phyloP scores from a whole-genome alignment of 2,329 filamentous ascomycete genomes.

The Aspergillus alliaceus region DNA sequence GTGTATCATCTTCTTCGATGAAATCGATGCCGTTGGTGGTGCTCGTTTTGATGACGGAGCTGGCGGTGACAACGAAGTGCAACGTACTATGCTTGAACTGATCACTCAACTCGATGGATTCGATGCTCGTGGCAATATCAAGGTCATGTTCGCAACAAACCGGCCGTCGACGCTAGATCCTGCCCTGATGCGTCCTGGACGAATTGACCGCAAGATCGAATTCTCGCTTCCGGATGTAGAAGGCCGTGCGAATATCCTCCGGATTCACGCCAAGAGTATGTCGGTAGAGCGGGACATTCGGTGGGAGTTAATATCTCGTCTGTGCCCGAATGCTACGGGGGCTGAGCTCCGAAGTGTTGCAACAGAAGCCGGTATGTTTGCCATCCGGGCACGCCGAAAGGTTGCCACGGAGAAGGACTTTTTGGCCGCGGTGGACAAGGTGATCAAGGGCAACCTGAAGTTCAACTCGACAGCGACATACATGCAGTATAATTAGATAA shows the following conservation, averaged over 20 bases:
- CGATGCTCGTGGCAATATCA: slow-evolving; percentile 95
- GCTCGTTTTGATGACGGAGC: slow-evolving; percentile 96
- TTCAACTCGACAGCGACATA: slow-evolving; percentile 99
- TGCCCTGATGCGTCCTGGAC: slow-evolving; percentile 93
- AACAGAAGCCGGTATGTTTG: slow-evolving; percentile 98
- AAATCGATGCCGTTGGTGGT: slow-evolving; percentile 94
- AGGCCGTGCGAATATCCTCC: slow-evolving; percentile 93
- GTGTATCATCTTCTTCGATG: slow-evolving; percentile 99
- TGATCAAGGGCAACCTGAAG: slow-evolving; percentile 98
- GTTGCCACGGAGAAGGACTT: slow-evolving; percentile 99
- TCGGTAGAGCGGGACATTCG: slow-evolving; percentile 97
- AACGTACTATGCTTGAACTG: slow-evolving; percentile 95
- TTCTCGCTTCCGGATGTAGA: slow-evolving; percentile 97
- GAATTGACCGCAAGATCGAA: slow-evolving; percentile 98
- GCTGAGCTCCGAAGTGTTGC: slow-evolving; percentile 95
- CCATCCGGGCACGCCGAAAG: slow-evolving; percentile 91
- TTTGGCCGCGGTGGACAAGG: slow-evolving; percentile 95
- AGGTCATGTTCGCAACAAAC: slow-evolving; percentile 99
- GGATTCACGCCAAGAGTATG: slow-evolving; percentile 99
- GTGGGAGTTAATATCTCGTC: slow-evolving; percentile 96
- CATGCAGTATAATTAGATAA: slow-evolving; percentile 92
- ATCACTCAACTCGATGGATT: slow-evolving; percentile 97
- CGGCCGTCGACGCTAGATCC: slow-evolving; percentile 92
- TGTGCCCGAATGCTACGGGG: slow-evolving; percentile 96
- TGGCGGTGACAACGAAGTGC: slow-evolving; percentile 95